Evolutionary conservation across 192 early-diverging fungal species (phyloP).

Genomic region (Podila clonocystis): DNA sequence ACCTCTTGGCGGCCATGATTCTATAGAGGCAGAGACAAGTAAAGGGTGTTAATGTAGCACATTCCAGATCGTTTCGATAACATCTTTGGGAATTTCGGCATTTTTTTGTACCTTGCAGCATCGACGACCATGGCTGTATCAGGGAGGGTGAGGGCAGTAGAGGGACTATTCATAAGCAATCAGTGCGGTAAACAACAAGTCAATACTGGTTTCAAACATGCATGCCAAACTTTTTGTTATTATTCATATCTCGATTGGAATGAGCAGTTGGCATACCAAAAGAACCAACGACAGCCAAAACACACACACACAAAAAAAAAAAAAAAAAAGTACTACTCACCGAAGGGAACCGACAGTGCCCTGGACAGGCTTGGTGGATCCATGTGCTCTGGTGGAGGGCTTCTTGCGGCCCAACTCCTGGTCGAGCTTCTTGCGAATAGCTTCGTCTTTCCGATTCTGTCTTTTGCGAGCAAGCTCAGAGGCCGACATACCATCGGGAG

Average conservation of each 20-base stretch:
- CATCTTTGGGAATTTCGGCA: neutral
- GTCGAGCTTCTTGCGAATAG: constrained; percentile 81
- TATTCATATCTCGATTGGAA: neutral
- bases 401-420: constrained; percentile 65
- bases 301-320: neutral
- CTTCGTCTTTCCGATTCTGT: constrained; percentile 62
- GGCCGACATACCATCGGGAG: constrained; percentile 25
- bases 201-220: neutral
- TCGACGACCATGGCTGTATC: constrained; percentile 50
- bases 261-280: neutral
- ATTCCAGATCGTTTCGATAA: neutral
- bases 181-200: neutral
- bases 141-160: constrained; percentile 33
- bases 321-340: constrained; percentile 20
- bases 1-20: constrained; percentile 54
- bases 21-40: constrained; percentile 5
- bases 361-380: constrained; percentile 50
- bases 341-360: constrained; percentile 61
- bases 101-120: constrained; percentile 47
- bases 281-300: no score
- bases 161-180: constrained; percentile 22
- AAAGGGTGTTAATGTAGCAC: neutral
- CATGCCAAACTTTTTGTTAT: neutral
- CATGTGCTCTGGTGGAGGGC: constrained; percentile 37
- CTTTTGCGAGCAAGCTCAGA: constrained; percentile 51